Percentiles rank a stretch among this genome's conserved stretches.
These are phyloP conservation scores for Vitis cinerea DNA, from an alignment of 164 flowering plant genomes.

Conservation along the genomic window DNA sequence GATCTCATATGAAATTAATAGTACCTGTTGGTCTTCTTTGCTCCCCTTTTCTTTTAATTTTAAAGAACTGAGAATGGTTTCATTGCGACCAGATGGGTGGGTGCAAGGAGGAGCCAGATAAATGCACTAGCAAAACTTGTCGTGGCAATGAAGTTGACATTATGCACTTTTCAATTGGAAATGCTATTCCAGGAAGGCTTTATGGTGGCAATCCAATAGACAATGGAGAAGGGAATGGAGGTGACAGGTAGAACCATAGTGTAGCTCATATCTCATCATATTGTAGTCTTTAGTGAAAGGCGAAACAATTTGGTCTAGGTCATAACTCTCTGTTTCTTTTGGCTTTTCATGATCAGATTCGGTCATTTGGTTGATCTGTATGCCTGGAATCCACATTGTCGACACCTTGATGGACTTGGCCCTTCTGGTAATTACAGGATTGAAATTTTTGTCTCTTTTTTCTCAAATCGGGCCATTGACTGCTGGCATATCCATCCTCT, in stretches of 20 bases:
- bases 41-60: neutral
- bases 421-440: slow-evolving; percentile 69
- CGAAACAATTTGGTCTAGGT: neutral
- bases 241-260: slow-evolving; percentile 59
- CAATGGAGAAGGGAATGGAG: slow-evolving; percentile 53
- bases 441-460: neutral
- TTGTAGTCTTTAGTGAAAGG: neutral
- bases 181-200: slow-evolving; percentile 64
- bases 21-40: neutral
- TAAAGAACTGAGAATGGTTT: neutral
- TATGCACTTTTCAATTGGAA: slow-evolving; percentile 69
- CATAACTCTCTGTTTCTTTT: neutral
- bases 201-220: slow-evolving; percentile 62
- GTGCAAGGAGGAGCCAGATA: slow-evolving; percentile 39
- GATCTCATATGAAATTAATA: neutral
- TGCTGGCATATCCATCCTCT: neutral
- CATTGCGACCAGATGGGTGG: slow-evolving; percentile 60
- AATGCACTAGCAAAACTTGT: slow-evolving; percentile 56
- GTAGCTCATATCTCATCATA: neutral
- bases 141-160: slow-evolving; percentile 67
- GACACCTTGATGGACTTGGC: slow-evolving; percentile 75
- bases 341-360: slow-evolving; percentile 43
- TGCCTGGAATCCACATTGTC: slow-evolving; percentile 94
- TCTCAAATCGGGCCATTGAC: neutral
- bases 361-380: slow-evolving; percentile 93